These are phyloP conservation scores for Agaricus blazei DNA, from an alignment of 768 basidiomycete genomes.

Conservation along the genomic window DNA sequence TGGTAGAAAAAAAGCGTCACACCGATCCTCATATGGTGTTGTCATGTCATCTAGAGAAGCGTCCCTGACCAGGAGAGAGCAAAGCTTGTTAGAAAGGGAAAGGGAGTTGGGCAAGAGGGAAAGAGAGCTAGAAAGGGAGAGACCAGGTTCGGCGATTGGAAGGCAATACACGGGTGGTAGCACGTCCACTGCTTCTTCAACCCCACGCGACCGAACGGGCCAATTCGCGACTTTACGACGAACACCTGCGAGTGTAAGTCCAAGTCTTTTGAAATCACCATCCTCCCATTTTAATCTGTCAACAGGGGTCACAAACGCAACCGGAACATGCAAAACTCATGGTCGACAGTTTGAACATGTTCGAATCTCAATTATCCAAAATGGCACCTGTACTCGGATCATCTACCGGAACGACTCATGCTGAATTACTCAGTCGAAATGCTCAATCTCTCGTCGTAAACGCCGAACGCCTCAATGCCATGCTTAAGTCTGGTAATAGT, in stretches of 20 bases:
- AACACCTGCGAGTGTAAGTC: slow-evolving; percentile 12
- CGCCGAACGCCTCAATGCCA: slow-evolving; percentile 61
- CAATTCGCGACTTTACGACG: slow-evolving; percentile 20
- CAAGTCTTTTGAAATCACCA: background rate
- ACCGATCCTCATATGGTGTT: slow-evolving; percentile 36
- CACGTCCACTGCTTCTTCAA: slow-evolving; percentile 12
- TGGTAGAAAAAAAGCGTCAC: slow-evolving; percentile 21
- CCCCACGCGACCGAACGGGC: slow-evolving; percentile 20
- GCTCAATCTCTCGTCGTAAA: slow-evolving; percentile 61
- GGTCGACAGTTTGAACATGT: slow-evolving; percentile 63
- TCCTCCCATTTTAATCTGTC: background rate
- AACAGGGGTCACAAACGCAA: slow-evolving; percentile 15
- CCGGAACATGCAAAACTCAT: slow-evolving; percentile 68
- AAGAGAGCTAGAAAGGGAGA: slow-evolving; percentile 14
- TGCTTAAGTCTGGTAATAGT: slow-evolving; percentile 51
- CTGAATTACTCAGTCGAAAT: slow-evolving; percentile 43
- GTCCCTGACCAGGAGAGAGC: slow-evolving; percentile 10
- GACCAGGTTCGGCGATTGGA: slow-evolving; percentile 19
- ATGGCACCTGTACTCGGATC: slow-evolving; percentile 29
- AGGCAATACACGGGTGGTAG: slow-evolving; percentile 17
- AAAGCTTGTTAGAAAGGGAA: slow-evolving; percentile 10
- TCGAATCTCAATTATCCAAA: slow-evolving; percentile 61
- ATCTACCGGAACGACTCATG: slow-evolving; percentile 22
- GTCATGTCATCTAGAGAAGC: slow-evolving; percentile 15
- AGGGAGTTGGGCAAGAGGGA: slow-evolving; percentile 11